Evolutionary conservation across 2,329 filamentous ascomycete species (phyloP).

Genomic region (Diaporthe australafricana): DNA sequence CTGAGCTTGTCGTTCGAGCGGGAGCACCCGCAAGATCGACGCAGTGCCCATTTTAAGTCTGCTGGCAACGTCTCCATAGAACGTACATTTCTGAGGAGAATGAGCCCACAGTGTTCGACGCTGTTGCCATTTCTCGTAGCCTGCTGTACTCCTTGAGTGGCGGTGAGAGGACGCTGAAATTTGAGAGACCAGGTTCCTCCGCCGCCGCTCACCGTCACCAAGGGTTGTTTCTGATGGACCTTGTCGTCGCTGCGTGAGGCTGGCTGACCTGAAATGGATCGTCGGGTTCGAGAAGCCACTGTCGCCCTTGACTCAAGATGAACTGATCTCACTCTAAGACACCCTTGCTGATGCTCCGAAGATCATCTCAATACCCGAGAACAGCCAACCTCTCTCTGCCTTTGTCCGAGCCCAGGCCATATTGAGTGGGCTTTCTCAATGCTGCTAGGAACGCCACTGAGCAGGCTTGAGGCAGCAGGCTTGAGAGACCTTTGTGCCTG

Average conservation of each 20-base stretch:
- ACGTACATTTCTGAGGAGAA: neutral
- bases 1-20: no score
- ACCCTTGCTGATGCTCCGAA: neutral
- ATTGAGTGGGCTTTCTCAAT: no score
- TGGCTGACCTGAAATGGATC: neutral
- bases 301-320: neutral
- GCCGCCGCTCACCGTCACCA: neutral
- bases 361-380: neutral
- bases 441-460: neutral
- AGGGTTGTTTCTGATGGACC: neutral
- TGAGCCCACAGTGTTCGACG: neutral
- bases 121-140: no score
- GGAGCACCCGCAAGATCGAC: constrained; percentile 15
- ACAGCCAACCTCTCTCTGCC: neutral
- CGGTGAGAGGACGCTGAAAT: neutral
- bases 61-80: neutral
- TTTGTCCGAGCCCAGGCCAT: neutral
- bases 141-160: neutral
- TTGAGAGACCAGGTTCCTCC: neutral
- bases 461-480: neutral
- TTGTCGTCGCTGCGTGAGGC: neutral
- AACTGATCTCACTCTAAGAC: no score
- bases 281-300: neutral
- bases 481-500: neutral
- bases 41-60: constrained; percentile 1